phyloP scores from a whole-genome alignment of 2,329 filamentous ascomycete genomes.

The Colletotrichum paranaense region DNA sequence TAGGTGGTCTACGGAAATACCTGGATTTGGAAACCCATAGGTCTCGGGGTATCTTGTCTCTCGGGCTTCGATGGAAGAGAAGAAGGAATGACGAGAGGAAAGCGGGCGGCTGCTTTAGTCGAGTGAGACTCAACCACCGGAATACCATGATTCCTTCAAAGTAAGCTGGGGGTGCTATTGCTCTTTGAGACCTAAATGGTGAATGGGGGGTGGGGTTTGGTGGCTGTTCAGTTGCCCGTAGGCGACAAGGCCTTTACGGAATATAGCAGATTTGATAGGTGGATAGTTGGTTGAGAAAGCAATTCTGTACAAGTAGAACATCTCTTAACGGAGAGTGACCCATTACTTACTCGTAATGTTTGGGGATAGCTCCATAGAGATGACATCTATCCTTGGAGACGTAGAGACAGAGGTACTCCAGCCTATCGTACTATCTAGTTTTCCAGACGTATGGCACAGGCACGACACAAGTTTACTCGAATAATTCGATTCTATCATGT shows the following conservation, averaged over 20 bases:
- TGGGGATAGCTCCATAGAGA: no score
- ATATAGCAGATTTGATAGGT: background rate
- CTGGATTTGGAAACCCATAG: background rate
- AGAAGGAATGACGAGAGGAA: background rate
- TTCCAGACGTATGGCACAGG: background rate
- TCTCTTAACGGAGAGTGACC: no score
- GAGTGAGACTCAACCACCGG: background rate
- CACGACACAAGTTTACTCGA: background rate
- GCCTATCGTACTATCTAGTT: no score
- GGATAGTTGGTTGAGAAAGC: background rate
- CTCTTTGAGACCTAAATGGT: background rate
- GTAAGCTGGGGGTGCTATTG: background rate
- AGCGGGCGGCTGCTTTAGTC: background rate
- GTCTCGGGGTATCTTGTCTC: background rate
- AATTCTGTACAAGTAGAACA: background rate
- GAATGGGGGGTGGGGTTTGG: background rate
- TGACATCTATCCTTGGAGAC: no score
- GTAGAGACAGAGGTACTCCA: background rate
- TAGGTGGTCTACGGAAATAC: background rate
- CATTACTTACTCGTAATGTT: no score
- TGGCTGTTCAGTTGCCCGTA: background rate
- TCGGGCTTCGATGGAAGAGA: background rate
- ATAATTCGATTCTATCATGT: constrained; percentile 11
- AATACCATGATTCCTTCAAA: background rate
- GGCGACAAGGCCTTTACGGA: background rate